Percentiles rank a stretch among this genome's conserved stretches.
These are phyloP conservation scores for Corchorus capsularis DNA, from an alignment of 345 rosid genomes.

Conservation along the genomic window DNA sequence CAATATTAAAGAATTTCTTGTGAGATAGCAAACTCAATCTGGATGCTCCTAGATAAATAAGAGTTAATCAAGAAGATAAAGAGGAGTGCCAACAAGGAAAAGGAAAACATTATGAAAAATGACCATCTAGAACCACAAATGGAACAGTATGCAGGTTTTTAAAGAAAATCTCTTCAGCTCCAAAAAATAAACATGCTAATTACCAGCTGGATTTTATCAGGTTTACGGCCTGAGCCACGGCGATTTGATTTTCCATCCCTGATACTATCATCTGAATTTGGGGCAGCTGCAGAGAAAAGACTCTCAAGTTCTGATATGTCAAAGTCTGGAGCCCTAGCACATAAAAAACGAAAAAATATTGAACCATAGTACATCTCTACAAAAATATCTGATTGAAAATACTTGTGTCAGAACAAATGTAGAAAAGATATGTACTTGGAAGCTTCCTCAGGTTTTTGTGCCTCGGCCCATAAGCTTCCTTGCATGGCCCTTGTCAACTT, in stretches of 20 bases:
- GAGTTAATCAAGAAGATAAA: constrained; percentile 5
- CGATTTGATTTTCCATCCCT: constrained; percentile 54
- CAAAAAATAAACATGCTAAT: constrained; percentile 23
- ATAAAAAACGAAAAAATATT: constrained; percentile 18
- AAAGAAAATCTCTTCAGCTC: not conserved
- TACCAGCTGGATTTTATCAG: constrained; percentile 91
- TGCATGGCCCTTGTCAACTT: constrained; percentile 84
- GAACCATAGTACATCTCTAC: constrained; percentile 14
- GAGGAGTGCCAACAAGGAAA: not conserved
- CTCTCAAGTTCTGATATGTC: constrained; percentile 81
- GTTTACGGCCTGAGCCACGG: constrained; percentile 45
- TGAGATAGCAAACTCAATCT: constrained; percentile 30
- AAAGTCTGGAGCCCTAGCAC: constrained; percentile 73
- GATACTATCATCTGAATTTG: constrained; percentile 52
- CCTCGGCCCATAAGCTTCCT: constrained; percentile 90
- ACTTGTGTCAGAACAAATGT: constrained; percentile 5
- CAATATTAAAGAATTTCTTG: constrained; percentile 34
- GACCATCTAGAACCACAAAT: not conserved
- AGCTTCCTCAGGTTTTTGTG: constrained; percentile 75
- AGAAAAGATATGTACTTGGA: constrained; percentile 47
- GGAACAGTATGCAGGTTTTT: not conserved
- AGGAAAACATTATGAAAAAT: constrained; percentile 1
- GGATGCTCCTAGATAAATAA: constrained; percentile 13
- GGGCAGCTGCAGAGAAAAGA: constrained; percentile 69
- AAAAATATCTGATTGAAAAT: not conserved